A percentile compares a stretch with the other conserved stretches of the same genome.
These are phyloP conservation scores for Cytospora piceae DNA, from an alignment of 2,329 filamentous ascomycete species.

Conservation along the genomic window DNA sequence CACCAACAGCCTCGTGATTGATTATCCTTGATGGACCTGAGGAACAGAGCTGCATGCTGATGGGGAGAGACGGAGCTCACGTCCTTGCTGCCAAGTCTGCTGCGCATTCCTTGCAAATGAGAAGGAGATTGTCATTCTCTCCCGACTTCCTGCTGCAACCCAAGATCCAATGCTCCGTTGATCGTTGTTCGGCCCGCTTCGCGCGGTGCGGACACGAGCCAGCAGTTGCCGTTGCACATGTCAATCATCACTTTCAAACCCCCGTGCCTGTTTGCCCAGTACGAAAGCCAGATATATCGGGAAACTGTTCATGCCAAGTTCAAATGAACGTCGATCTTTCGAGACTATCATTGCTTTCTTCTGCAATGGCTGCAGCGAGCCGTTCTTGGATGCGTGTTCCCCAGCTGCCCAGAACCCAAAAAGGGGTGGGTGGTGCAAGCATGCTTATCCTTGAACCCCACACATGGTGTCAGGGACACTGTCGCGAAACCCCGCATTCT, in stretches of 20 bases:
- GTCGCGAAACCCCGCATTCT: conserved; percentile 2
- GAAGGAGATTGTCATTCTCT: conserved; percentile 3
- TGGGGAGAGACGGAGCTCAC: background rate
- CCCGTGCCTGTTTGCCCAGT: background rate
- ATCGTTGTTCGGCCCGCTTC: background rate
- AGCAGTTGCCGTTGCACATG: background rate
- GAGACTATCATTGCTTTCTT: background rate
- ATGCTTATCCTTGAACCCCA: background rate
- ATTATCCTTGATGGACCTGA: background rate
- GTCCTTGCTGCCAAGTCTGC: conserved; percentile 2
- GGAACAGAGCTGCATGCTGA: background rate
- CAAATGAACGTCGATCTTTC: background rate
- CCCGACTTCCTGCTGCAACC: background rate
- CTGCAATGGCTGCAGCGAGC: background rate
- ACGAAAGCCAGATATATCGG: background rate
- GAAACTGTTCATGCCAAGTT: background rate
- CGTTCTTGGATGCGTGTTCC: background rate
- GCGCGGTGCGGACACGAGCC: background rate
- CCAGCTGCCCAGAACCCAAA: background rate
- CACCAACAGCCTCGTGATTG: conserved; percentile 1
- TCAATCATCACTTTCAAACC: background rate
- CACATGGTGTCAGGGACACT: background rate
- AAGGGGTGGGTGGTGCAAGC: background rate
- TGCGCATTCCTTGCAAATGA: background rate
- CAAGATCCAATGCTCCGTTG: background rate